Base-by-base conservation (phyloP, 1,284 basidiomycete genomes). In the Leccinum griseonigrum region DNA sequence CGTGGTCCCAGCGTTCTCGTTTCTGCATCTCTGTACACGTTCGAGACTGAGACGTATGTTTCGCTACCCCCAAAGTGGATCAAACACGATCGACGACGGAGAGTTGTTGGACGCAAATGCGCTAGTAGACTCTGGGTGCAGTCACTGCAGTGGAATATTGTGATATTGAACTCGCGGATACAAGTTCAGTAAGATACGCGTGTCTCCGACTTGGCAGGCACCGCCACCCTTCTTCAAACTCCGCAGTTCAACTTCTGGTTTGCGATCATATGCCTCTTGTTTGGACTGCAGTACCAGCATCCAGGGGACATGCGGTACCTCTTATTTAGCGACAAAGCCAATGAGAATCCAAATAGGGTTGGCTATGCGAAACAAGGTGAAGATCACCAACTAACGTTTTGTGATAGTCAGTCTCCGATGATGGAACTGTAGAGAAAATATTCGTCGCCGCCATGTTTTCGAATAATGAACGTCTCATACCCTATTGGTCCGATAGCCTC, bases 401-500 rank as follows among this genome's bases (percentile, higher is more conserved):
- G 29, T 8, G 22, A 16, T 8, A 22, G 8, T 26, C 22, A 26
- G 22, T 3, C 7, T 8, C 22, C 18, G 18, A 51, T 53, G 2
- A 67, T 13, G 3, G 26, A 9, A 5, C 16, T 46, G 8, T 3
- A 68, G 67, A 68, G 10, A 71, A 61, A 8, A 59, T 71, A 22
- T 69, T 64, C 34, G 58, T 80, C 58, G 34, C 22, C 22, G 22
- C 74, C 26, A 76, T 78, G 67, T 81, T 80, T 65, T 71, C 71
- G 65, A 73, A 79, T 48, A 80, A 80, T 56, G 66, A 74, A 55
- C 56, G 61, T 0, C 70, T 80, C 2, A 64, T 81, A 6, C 77
- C 79, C 2, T 77, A 79, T 63, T 81, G 80, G 79, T 74, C 72
- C 4, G 62, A 73, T 14, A 71, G 77, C 31, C 67, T 81, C 56